Evolutionary conservation across 2,329 filamentous ascomycete species (phyloP), one percentile per base, ranked within the genome.

Genomic region (Colletotrichum camelliae): DNA sequence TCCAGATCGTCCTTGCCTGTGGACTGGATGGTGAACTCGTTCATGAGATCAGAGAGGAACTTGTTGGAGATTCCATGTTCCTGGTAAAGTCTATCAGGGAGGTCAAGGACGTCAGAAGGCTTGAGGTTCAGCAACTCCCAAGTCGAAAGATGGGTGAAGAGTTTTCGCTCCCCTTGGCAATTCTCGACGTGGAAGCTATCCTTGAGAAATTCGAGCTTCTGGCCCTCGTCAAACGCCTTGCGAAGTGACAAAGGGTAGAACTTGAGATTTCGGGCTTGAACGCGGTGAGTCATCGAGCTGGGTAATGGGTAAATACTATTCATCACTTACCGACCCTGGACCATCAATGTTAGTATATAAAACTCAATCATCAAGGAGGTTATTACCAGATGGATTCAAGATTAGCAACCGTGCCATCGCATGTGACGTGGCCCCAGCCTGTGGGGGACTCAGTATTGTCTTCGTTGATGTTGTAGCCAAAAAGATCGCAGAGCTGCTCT

Each of bases 111-210:
- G 0, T 80, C 82, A 1, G 83, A 80, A 1, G 84, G 79, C 31
- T 81, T 83, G 5, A 89, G 81, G 64, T 89, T 89, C 5, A 89
- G 81, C 16, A 89, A 78, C 58, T 88, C 87, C 87, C 87, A 88
- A 0, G 79, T 80, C 0, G 79, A 77, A 7, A 88, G 79, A 0
- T 85, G 75, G 18, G 79, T 81, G 80, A 87, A 86, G 0, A 84
- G 77, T 74, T 84, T 86, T 67, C 57, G 83, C 71, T 72, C 2
- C 55, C 77, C 58, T 82, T 83, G 13, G 82, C 85, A 68, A 77
- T 16, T 70, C 37, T 70, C 57, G 15, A 70, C 67, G 9, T 62
- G 21, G 10, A 70, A 70, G 27, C 13, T 52, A 8, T 52, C 55
- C 18, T 39, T 16, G 13, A 70, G n/a, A n/a, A 70, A 70, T 0